Base-by-base conservation (phyloP, 1,284 basidiomycete genomes). In the Tilletia setariae region DNA sequence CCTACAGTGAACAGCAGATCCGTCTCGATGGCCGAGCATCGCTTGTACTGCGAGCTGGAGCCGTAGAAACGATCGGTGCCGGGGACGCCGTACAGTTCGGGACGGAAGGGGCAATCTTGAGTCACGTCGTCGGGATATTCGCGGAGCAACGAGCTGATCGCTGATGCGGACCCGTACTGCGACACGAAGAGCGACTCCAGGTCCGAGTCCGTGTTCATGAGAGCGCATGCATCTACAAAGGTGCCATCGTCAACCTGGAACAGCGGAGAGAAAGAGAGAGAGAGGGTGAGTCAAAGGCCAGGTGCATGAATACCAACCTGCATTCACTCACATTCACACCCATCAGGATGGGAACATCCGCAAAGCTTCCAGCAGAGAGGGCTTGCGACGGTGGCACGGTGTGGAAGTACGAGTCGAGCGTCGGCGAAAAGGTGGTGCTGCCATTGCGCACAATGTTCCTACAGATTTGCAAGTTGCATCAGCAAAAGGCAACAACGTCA, bases 161-260 rank as follows among this genome's bases (percentile, higher is more conserved):
- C 32, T 19, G 28, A 32, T 16, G 56, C 9, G 6, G 9, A 19
- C 3, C 56, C 28, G 32, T 61, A 61, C 9, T 16, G 32, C 28
- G 30, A 11, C n/a, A 35, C 7, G 32, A 61, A 61, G 56, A 32
- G 21, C 1, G 56, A n/a, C n/a, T 13, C 7, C 2, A 30, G 23
- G 56, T 61, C 56, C 15, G 56, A 25, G n/a, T 25, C 8, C 16
- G 32, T 11, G 28, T 61, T 21, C 28, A 32, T 25, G 15, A 21
- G 6, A 2, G 9, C 4, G 28, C 56, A 61, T 13, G 32, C 2
- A 11, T 11, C 28, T n/a, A 35, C n/a, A 30, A 61, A 61, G 28
- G 56, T 61, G 2, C 56, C 56, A 35, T 61, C 56, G 56, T 61
- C 56, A 16, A 59, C 21, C 53, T 59, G 53, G 19, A 49, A 16